Evolutionary conservation across 2,329 filamentous ascomycete species (phyloP).

Genomic region (Nothophaeocryptopus gaeumannii): DNA sequence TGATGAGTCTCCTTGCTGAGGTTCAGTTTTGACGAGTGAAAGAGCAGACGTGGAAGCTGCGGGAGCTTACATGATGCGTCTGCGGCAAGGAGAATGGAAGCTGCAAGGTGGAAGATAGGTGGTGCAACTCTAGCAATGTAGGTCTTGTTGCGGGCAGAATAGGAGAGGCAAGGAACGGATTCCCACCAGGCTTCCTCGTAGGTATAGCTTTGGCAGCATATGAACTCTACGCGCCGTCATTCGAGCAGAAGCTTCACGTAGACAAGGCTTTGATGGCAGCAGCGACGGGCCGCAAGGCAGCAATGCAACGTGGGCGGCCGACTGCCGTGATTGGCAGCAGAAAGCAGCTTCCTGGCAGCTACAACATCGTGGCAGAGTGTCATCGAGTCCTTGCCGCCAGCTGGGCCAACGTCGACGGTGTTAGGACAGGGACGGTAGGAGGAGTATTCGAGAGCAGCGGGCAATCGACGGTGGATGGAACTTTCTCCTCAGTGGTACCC

Average conservation of each 20-base stretch:
- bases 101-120: constrained; percentile 1
- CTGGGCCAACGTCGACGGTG: no score
- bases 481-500: constrained; percentile 9
- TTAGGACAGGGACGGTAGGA: no score
- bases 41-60: background rate
- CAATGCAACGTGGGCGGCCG: constrained; percentile 7
- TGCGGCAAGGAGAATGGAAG: constrained; percentile 2
- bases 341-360: background rate
- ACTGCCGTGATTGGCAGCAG: constrained; percentile 6
- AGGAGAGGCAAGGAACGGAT: constrained; percentile 9
- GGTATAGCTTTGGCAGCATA: background rate
- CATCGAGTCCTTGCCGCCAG: no score
- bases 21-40: constrained; percentile 1
- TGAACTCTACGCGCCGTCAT: background rate
- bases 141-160: background rate
- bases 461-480: constrained; percentile 7
- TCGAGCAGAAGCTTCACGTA: constrained; percentile 2
- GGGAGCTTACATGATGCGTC: constrained; percentile 16
- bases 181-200: background rate
- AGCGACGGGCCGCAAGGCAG: background rate
- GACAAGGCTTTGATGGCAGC: no score
- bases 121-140: background rate
- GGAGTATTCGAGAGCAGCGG: no score
- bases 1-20: constrained; percentile 71
- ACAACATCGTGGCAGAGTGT: no score